Evolutionary conservation across 148 eudicot species (phyloP).

Genomic region (Fallopia convolvulus): DNA sequence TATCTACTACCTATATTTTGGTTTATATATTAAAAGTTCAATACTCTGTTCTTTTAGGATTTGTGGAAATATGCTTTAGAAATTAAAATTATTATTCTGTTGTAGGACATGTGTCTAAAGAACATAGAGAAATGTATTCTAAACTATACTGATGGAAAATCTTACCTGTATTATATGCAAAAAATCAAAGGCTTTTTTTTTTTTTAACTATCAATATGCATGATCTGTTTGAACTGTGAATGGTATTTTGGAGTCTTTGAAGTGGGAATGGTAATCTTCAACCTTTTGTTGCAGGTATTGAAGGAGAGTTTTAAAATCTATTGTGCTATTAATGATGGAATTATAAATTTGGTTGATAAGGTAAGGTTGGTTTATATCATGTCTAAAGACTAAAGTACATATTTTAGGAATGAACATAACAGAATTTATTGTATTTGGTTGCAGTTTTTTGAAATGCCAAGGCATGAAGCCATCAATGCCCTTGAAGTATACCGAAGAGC

Average conservation of each 20-base stretch:
- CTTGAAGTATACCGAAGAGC: slow-evolving; percentile 90
- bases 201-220: background rate
- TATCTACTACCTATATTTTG: background rate
- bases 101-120: background rate
- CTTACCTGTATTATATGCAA: background rate
- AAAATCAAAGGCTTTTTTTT: background rate
- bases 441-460: slow-evolving; percentile 99
- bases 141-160: background rate
- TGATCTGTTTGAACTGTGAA: background rate
- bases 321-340: slow-evolving; percentile 95
- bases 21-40: background rate
- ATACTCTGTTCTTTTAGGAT: background rate
- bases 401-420: background rate
- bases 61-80: background rate
- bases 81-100: background rate
- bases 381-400: background rate
- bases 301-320: slow-evolving; percentile 97
- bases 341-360: slow-evolving; percentile 91
- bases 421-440: background rate
- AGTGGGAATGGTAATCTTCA: background rate
- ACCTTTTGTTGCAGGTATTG: slow-evolving; percentile 47
- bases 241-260: background rate
- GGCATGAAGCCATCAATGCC: slow-evolving; percentile 95
- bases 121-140: background rate
- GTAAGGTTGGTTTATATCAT: slow-evolving; percentile 24